These are phyloP conservation scores for Penicillium sp. DNA, from an alignment of 2,329 filamentous ascomycete genomes.

Conservation along the genomic window DNA sequence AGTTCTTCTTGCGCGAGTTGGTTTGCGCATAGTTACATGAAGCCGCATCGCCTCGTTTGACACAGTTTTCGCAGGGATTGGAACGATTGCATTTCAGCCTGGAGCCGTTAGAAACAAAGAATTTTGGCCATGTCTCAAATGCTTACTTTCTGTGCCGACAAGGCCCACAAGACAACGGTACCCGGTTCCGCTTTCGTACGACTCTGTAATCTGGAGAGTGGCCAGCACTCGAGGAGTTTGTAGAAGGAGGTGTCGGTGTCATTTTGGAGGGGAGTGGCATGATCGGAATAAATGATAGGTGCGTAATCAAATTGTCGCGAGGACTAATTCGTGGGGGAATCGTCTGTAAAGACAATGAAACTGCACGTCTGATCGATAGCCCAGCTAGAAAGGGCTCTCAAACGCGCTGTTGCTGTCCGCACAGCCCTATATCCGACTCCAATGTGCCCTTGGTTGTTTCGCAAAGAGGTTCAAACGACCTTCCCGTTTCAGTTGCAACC, in stretches of 20 bases:
- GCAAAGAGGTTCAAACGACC: background rate
- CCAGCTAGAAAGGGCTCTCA: background rate
- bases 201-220: constrained; percentile 86
- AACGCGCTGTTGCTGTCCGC: background rate
- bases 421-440: background rate
- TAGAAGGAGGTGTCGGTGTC: constrained; percentile 49
- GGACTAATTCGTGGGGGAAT: background rate
- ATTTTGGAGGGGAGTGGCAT: constrained; percentile 27
- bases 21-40: constrained; percentile 80
- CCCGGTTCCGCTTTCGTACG: constrained; percentile 85
- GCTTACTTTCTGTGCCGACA: constrained; percentile 87
- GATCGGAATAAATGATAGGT: background rate
- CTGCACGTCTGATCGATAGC: background rate
- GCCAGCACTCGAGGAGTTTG: constrained; percentile 70
- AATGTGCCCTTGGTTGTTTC: background rate
- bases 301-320: background rate
- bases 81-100: constrained; percentile 89
- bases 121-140: constrained; percentile 2
- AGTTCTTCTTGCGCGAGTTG: constrained; percentile 68
- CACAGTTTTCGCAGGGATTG: constrained; percentile 90
- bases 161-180: constrained; percentile 86
- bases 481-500: background rate
- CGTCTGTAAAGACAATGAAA: background rate
- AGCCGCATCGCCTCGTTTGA: constrained; percentile 76
- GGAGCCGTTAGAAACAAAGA: constrained; percentile 12